Evolutionary conservation across 1,284 basidiomycete species (phyloP), one percentile per base, ranked within the genome.

Genomic region (Naganishia sp.): DNA sequence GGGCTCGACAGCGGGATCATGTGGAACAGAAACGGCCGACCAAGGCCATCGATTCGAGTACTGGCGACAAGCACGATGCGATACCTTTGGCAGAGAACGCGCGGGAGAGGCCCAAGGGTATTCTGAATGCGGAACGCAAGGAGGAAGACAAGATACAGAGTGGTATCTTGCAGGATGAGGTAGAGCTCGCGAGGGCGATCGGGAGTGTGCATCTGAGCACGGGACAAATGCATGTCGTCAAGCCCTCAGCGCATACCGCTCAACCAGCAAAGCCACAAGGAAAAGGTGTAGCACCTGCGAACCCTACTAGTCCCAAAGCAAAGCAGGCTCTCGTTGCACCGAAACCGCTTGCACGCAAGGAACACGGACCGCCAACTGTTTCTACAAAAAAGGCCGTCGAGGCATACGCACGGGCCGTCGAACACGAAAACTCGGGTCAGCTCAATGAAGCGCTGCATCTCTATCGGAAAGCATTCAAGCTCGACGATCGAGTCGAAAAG

Each of bases 401-500:
- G 18, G 73, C 87, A 9, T 94, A 94, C 75, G 79, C 84, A 23
- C 82, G 79, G 43, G 92, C 92, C 4, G 84, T 91, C 31, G 82
- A 85, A 56, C 82, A 84, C 64, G 92, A 94, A 77, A 88, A 90
- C 74, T 79, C 80, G 45, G 86, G 90, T 48, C 81, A 88, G 68
- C 81, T 91, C 48, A 88, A 90, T 71, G 85, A 88, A 42, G 92
- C 92, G 9, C 77, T 92, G 7, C 75, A 78, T 28, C 79, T 92
- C 3, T 94, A 94, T 73, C 85, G 89, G 13, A 84, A 85, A 63
- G 90, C 90, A 1, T 93, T 93, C 77, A 85, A 87, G 66, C 79
- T 89, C 74, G 85, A 92, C 60, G 74, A 75, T 77, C 49, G 50
- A 6, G 68, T 69, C 36, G 68, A 69, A 43, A 60, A 57, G 39